Evolutionary conservation across 192 early-diverging fungal species (phyloP), one percentile per base, ranked within the genome.

Genomic region (Coemansia sp.): DNA sequence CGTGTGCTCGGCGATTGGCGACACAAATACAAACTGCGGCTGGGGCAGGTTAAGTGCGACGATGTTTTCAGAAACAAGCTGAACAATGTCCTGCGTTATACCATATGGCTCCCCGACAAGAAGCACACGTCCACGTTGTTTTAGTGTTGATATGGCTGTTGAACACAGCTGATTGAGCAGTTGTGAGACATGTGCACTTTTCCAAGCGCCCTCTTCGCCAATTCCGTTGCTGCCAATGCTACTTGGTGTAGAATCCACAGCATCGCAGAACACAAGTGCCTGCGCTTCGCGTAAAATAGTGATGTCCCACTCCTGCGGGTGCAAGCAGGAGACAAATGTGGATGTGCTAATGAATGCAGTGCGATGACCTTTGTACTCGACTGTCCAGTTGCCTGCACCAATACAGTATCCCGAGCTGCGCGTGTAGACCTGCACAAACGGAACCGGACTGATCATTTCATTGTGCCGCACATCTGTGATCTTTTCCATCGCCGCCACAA

Each of bases 401-500:
- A 91, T 80, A 48, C 81, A 84, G 66, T 88, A 85, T 9, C 88
- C 90, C 6, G 87, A 85, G 59, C 90, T 90, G 61, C 87, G 78
- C 3, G 88, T 81, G 15, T 80, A 83, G 10, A 85, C 75, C 45
- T 70, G 67, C 21, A 81, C 80, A 56, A 68, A 69, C 17, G 71
- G 73, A 23, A 78, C 67, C 0, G 80, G 80, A 44, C 56, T 67
- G n/a, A 74, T 50, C 7, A 74, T 50, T 71, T 81, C 74, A 50
- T 66, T 69, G 61, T 78, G 70, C 23, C 80, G 64, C 38, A 81
- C 69, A 23, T 65, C 75, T 0, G 62, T 67, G 19, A 81, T 64
- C 57, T 69, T 78, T 48, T 81, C 80, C 66, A 81, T 69, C 2
- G 68, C 59, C 22, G 68, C 69, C 1, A 57, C 53, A 24, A 78